These are phyloP conservation scores for Guillardia theta DNA, from an alignment of 78 protist species.

Conservation along the genomic window DNA sequence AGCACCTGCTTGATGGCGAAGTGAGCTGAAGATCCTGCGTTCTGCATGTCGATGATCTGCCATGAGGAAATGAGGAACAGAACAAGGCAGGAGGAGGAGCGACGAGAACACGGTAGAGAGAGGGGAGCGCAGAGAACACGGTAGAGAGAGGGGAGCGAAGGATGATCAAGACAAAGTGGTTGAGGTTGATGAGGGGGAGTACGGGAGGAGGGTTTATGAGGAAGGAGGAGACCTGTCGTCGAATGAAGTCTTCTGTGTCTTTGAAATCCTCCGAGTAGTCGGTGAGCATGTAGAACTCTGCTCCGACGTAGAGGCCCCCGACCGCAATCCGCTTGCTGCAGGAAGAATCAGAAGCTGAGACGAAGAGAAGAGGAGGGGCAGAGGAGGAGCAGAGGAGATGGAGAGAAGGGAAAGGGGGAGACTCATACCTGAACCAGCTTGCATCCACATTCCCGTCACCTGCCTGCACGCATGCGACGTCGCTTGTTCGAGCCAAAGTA, in stretches of 20 bases:
- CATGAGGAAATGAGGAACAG: not conserved
- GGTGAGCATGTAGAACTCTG: not conserved
- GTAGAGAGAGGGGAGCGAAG: too few species aligned
- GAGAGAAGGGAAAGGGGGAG: too few species aligned
- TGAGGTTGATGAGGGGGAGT: too few species aligned
- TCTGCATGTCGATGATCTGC: not conserved
- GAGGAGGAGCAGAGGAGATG: too few species aligned
- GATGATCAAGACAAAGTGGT: too few species aligned
- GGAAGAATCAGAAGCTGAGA: too few species aligned
- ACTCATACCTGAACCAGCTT: not conserved
- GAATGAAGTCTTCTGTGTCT: not conserved
- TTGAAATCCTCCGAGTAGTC: not conserved
- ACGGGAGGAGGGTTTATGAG: too few species aligned
- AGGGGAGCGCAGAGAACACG: too few species aligned
- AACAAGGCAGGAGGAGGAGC: not conserved
- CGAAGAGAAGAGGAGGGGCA: too few species aligned
- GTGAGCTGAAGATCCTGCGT: not conserved
- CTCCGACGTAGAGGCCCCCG: not conserved
- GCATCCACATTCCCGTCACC: not conserved
- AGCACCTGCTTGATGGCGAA: not conserved
- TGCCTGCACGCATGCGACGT: not conserved
- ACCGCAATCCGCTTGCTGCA: not conserved
- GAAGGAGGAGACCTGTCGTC: not conserved
- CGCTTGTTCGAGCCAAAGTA: not conserved
- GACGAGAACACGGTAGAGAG: not conserved